phyloP scores from a whole-genome alignment of 2,329 filamentous ascomycete species.

The Blumeriella jaapii region DNA sequence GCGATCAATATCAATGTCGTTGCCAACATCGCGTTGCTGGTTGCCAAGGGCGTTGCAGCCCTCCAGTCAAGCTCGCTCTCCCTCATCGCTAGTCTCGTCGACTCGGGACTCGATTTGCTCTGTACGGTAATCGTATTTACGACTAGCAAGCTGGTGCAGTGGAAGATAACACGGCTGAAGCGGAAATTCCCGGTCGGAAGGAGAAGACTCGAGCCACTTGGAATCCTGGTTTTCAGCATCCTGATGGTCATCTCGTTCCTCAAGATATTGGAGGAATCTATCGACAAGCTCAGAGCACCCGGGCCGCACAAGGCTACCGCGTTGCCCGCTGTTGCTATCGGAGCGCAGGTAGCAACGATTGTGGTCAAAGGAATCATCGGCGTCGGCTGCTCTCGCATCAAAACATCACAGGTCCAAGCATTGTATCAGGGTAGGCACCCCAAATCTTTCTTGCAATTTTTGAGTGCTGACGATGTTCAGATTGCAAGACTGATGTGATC shows the following conservation, averaged over 20 bases:
- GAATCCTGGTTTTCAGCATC: constrained; percentile 48
- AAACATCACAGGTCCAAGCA: constrained; percentile 49
- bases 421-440: constrained; percentile 33
- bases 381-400: constrained; percentile 43
- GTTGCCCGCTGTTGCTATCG: constrained; percentile 40
- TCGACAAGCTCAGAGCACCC: constrained; percentile 39
- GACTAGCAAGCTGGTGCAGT: constrained; percentile 44
- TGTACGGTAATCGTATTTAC: constrained; percentile 48
- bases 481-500: constrained; percentile 50
- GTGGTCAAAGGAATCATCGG: constrained; percentile 47
- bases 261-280: constrained; percentile 47
- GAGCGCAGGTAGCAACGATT: constrained; percentile 42
- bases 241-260: constrained; percentile 51
- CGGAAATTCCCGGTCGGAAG: constrained; percentile 44
- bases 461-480: constrained; percentile 17
- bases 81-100: constrained; percentile 45
- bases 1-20: constrained; percentile 49
- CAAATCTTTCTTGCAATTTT: not conserved
- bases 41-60: constrained; percentile 41
- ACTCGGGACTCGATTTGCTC: constrained; percentile 47
- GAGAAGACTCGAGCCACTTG: constrained; percentile 43
- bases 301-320: constrained; percentile 31
- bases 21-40: constrained; percentile 42
- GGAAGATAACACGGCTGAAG: constrained; percentile 39
- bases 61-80: constrained; percentile 44